Conservation (phyloP, 148 eudicot species). For the Vaccinium myrtillus region DNA sequence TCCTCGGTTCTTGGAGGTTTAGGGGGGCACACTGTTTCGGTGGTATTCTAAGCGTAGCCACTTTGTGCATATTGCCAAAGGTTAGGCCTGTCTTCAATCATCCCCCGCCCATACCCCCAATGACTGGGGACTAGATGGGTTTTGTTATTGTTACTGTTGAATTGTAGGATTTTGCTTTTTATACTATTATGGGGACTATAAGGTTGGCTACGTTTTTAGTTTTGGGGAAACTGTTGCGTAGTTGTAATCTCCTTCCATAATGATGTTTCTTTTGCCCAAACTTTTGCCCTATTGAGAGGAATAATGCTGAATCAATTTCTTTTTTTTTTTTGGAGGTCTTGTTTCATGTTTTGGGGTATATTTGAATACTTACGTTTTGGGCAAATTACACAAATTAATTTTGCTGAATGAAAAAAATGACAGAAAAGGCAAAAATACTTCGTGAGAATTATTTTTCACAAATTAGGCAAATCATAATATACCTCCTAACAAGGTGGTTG, state of each 20-base stretch:
- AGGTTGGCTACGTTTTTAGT: not conserved
- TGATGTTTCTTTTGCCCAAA: not conserved
- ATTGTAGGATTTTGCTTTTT: not conserved
- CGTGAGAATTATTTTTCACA: not conserved
- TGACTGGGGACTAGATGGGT: no score
- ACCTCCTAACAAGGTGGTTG: slow-evolving; percentile 97
- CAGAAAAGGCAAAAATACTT: not conserved
- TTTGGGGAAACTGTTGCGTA: not conserved
- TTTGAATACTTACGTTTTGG: not conserved
- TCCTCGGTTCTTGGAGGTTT: no score
- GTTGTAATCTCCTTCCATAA: slow-evolving; percentile 1
- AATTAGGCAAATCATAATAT: slow-evolving; percentile 24
- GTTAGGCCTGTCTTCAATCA: no score
- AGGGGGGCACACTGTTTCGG: no score
- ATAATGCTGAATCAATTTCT: not conserved
- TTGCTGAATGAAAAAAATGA: not conserved
- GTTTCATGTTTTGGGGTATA: not conserved
- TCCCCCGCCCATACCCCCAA: no score
- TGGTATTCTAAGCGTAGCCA: no score
- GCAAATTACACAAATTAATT: not conserved
- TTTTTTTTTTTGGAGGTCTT: not conserved
- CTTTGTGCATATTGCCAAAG: no score
- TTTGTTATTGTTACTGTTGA: no score
- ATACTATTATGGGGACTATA: no score
- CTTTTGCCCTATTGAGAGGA: not conserved